Evolutionary conservation across 2,329 filamentous ascomycete species (phyloP).

Genomic region (Xylogone sp.): DNA sequence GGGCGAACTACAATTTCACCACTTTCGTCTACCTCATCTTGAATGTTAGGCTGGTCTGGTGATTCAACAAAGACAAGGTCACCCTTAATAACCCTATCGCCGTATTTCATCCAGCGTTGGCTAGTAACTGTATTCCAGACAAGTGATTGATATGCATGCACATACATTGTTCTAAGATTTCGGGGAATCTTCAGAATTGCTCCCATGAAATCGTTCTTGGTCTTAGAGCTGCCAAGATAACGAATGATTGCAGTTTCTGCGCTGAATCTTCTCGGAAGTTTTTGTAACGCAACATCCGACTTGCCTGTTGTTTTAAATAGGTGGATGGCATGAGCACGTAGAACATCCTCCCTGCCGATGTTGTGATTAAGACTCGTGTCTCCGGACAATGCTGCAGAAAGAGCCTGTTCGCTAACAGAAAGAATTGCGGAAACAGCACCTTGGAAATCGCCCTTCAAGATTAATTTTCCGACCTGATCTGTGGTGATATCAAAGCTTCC

Average conservation of each 20-base stretch:
- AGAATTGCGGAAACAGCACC: slow-evolving; percentile 77
- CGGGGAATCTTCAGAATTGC: slow-evolving; percentile 77
- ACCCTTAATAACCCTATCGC: slow-evolving; percentile 71
- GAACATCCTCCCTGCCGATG: slow-evolving; percentile 70
- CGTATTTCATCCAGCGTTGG: slow-evolving; percentile 74
- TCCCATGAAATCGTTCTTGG: slow-evolving; percentile 67
- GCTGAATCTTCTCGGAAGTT: slow-evolving; percentile 75
- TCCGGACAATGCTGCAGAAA: slow-evolving; percentile 49
- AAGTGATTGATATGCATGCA: slow-evolving; percentile 92
- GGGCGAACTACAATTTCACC: slow-evolving; percentile 47
- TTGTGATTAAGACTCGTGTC: slow-evolving; percentile 38
- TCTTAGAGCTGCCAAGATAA: slow-evolving; percentile 52
- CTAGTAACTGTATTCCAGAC: slow-evolving; percentile 89
- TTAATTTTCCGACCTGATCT: slow-evolving; percentile 77
- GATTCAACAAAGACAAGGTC: slow-evolving; percentile 55
- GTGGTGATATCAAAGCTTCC: slow-evolving; percentile 85
- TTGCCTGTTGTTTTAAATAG: slow-evolving; percentile 64
- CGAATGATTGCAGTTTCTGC: slow-evolving; percentile 77
- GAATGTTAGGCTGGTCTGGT: slow-evolving; percentile 6
- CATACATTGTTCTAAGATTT: slow-evolving; percentile 86
- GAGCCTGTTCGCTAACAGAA: slow-evolving; percentile 61
- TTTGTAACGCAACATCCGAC: slow-evolving; percentile 55
- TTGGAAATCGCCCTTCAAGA: slow-evolving; percentile 77
- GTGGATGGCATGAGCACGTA: slow-evolving; percentile 74
- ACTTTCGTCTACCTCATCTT: slow-evolving; percentile 31